These are phyloP conservation scores for Pichia sp. DNA, from an alignment of 1,139 yeast species.

Conservation along the genomic window DNA sequence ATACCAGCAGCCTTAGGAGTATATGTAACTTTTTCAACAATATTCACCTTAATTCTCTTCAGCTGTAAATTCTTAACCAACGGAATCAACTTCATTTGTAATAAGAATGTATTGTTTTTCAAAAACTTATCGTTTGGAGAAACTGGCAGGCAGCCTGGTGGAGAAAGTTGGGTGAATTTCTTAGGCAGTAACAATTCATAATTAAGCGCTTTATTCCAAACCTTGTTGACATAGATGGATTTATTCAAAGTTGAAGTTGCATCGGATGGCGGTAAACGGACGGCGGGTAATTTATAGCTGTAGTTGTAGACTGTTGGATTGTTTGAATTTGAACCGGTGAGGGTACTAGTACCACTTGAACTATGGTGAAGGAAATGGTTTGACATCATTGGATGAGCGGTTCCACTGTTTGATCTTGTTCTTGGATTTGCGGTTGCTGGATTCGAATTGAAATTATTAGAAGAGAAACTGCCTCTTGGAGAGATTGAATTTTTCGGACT, in stretches of 20 bases:
- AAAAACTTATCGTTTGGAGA: conserved; percentile 38
- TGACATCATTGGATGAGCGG: background rate
- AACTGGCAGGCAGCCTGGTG: conserved; percentile 26
- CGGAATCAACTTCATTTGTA: conserved; percentile 72
- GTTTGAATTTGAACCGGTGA: background rate
- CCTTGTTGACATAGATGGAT: conserved; percentile 77
- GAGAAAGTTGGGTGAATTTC: conserved; percentile 71
- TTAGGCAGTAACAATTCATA: conserved; percentile 78
- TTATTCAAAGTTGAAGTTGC: conserved; percentile 73
- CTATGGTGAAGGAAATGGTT: background rate
- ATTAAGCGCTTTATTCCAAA: conserved; percentile 78
- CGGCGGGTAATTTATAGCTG: conserved; percentile 48
- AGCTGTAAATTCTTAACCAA: conserved; percentile 64
- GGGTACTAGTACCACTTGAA: background rate
- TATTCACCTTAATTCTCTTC: conserved; percentile 69
- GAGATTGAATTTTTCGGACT: conserved; percentile 6
- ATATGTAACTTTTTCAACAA: conserved; percentile 71
- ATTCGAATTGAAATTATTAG: background rate
- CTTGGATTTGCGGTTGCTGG: background rate
- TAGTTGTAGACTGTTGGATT: conserved; percentile 24
- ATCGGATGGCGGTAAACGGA: conserved; percentile 79
- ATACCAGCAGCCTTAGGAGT: conserved; percentile 46
- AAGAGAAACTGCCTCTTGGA: conserved; percentile 4
- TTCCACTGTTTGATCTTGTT: conserved; percentile 7
- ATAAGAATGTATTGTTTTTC: conserved; percentile 35